A percentile compares a stretch with the other conserved stretches of the same genome.
Evolutionary conservation across 1,284 basidiomycete genomes (phyloP).

Genomic region (Mixia osmundae): DNA sequence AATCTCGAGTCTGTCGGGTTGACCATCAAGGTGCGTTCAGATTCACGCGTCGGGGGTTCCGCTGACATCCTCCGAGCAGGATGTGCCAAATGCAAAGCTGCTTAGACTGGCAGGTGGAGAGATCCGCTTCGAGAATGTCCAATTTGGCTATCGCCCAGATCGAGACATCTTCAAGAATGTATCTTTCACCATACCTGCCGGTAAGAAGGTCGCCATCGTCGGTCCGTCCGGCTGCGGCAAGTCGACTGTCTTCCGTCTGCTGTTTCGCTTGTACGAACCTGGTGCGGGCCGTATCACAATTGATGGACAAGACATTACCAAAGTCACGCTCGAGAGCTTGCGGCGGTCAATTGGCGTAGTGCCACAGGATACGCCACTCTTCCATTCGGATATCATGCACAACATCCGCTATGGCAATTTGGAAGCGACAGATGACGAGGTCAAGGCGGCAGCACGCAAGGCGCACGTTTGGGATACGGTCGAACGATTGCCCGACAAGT

Average conservation of each 20-base stretch:
- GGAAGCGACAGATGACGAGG: conserved; percentile 68
- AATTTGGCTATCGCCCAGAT: conserved; percentile 69
- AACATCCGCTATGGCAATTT: conserved; percentile 87
- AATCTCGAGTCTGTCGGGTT: conserved; percentile 67
- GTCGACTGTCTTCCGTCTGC: conserved; percentile 77
- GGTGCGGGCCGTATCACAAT: conserved; percentile 52
- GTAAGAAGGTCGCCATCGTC: conserved; percentile 86
- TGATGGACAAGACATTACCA: conserved; percentile 63
- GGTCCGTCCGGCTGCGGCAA: conserved; percentile 97
- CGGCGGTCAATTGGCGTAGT: conserved; percentile 69
- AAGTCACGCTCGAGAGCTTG: conserved; percentile 47
- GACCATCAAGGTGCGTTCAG: conserved; percentile 34
- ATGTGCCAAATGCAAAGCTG: conserved; percentile 41
- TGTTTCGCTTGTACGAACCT: conserved; percentile 88
- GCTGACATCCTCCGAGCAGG: conserved; percentile 26
- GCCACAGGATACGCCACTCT: conserved; percentile 90
- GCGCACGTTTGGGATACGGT: conserved; percentile 75
- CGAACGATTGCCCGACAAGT: conserved; percentile 55
- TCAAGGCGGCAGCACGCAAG: conserved; percentile 51
- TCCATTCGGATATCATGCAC: conserved; percentile 84
- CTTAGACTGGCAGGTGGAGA: conserved; percentile 53
- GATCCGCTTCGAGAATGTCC: conserved; percentile 79
- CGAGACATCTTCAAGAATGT: conserved; percentile 74
- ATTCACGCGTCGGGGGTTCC: background rate
- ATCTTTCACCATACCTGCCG: conserved; percentile 80